phyloP scores from a whole-genome alignment of 306 rosid species.

The Arachis stenosperma region DNA sequence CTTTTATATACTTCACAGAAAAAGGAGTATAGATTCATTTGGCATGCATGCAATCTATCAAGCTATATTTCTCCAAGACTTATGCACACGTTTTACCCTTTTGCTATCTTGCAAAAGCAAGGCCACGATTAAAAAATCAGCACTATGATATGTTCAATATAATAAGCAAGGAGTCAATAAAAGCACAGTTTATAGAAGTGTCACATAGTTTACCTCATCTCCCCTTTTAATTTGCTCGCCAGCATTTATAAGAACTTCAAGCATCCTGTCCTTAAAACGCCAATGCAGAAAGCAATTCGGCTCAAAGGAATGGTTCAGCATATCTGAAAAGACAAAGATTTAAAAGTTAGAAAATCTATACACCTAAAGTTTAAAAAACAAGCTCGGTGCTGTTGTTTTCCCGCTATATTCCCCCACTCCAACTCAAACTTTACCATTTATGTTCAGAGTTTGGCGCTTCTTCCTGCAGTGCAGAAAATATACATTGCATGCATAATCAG shows the following conservation, averaged over 20 bases:
- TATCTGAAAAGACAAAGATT: slow-evolving; percentile 60
- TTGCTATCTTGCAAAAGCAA: slow-evolving; percentile 4
- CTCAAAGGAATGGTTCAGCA: slow-evolving; percentile 93
- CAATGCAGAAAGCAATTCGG: slow-evolving; percentile 98
- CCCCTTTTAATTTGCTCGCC: slow-evolving; percentile 85
- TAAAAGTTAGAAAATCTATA: slow-evolving; percentile 20
- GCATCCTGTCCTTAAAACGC: slow-evolving; percentile 97
- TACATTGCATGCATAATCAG: slow-evolving; percentile 8
- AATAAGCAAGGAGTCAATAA: slow-evolving; percentile 26
- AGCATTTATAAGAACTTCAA: slow-evolving; percentile 97
- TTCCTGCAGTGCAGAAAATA: slow-evolving; percentile 7
- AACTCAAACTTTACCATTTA: background rate
- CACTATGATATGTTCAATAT: background rate
- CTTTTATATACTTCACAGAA: background rate
- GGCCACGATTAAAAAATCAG: background rate
- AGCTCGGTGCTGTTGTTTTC: background rate
- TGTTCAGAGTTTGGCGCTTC: slow-evolving; percentile 1
- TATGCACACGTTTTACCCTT: background rate
- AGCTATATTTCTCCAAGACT: background rate
- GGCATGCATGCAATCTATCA: background rate
- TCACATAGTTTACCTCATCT: slow-evolving; percentile 71
- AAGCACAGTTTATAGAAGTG: slow-evolving; percentile 19
- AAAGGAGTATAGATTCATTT: background rate
- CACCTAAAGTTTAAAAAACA: background rate
- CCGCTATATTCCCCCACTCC: background rate